Evolutionary conservation across 495 filamentous ascomycete species (phyloP).

Genomic region (Neurospora terricola): DNA sequence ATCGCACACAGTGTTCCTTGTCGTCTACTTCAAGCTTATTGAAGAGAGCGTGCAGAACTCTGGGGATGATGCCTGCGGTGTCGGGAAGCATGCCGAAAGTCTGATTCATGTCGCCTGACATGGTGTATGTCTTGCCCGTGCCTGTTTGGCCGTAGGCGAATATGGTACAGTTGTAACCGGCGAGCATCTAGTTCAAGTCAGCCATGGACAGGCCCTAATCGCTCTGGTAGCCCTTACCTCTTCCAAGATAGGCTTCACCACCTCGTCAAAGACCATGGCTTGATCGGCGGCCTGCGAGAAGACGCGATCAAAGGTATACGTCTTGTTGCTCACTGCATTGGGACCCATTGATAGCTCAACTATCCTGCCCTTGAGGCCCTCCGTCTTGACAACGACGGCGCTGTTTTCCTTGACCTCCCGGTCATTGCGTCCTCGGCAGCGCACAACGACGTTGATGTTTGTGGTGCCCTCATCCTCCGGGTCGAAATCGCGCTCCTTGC

Average conservation of each 20-base stretch:
- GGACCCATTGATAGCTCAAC: slow-evolving; percentile 89
- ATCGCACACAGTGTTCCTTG: slow-evolving; percentile 85
- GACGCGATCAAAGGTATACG: slow-evolving; percentile 92
- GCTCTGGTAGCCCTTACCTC: slow-evolving; percentile 49
- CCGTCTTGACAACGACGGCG: slow-evolving; percentile 78
- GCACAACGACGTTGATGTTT: slow-evolving; percentile 93
- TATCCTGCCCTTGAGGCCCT: slow-evolving; percentile 71
- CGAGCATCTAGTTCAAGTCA: slow-evolving; percentile 59
- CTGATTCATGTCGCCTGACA: slow-evolving; percentile 95
- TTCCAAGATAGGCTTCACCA: slow-evolving; percentile 81
- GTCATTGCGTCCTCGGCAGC: slow-evolving; percentile 86
- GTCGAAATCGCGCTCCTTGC: slow-evolving; percentile 78
- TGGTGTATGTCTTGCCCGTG: slow-evolving; percentile 97
- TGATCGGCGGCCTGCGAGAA: slow-evolving; percentile 96
- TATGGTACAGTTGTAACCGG: slow-evolving; percentile 96
- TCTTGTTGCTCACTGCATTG: slow-evolving; percentile 86
- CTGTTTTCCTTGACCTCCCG: slow-evolving; percentile 89
- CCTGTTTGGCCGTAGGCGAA: slow-evolving; percentile 98
- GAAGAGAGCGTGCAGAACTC: slow-evolving; percentile 79
- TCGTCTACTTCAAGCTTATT: slow-evolving; percentile 65
- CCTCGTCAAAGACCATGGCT: slow-evolving; percentile 83
- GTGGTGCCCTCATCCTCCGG: slow-evolving; percentile 60
- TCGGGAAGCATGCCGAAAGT: slow-evolving; percentile 78
- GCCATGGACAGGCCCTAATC: background rate
- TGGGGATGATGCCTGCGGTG: slow-evolving; percentile 86